Conservation (phyloP, 2,329 filamentous ascomycete species). For the Cercospora brassicicola region DNA sequence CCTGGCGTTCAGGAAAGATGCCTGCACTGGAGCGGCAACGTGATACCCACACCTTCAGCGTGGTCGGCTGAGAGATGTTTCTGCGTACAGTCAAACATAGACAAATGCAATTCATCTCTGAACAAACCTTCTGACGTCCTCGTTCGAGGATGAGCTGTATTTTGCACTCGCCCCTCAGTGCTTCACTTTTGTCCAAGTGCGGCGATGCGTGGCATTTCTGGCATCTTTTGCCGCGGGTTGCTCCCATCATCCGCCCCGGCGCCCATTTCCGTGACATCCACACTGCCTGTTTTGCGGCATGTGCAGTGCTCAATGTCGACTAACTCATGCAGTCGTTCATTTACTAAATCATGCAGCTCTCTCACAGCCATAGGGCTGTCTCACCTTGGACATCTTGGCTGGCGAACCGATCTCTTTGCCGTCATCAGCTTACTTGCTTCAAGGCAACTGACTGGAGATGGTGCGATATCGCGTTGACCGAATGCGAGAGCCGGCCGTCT, state of each 20-base stretch:
- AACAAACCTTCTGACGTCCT: slow-evolving; percentile 50
- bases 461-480: not conserved
- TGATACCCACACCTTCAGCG: slow-evolving; percentile 44
- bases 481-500: not conserved
- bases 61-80: slow-evolving; percentile 55
- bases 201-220: not conserved
- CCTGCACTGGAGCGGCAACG: slow-evolving; percentile 20
- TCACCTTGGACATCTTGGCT: not conserved
- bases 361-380: not conserved
- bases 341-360: not conserved
- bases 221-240: not conserved
- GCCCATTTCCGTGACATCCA: not conserved
- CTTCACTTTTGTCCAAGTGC: not conserved
- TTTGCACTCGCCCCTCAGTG: not conserved
- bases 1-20: slow-evolving; percentile 20
- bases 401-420: not conserved
- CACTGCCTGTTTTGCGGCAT: not conserved
- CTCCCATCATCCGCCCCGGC: not conserved
- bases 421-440: slow-evolving; percentile 3
- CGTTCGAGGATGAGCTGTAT: slow-evolving; percentile 35
- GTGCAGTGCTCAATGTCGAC: not conserved
- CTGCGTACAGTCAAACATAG: slow-evolving; percentile 40
- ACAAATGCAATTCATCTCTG: slow-evolving; percentile 51
- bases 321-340: not conserved
- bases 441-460: slow-evolving; percentile 7